Percentiles rank a stretch among this genome's conserved stretches.
Evolutionary conservation across 176 grass and related monocot genomes (phyloP).

Genomic region (Pharus latifolius): DNA sequence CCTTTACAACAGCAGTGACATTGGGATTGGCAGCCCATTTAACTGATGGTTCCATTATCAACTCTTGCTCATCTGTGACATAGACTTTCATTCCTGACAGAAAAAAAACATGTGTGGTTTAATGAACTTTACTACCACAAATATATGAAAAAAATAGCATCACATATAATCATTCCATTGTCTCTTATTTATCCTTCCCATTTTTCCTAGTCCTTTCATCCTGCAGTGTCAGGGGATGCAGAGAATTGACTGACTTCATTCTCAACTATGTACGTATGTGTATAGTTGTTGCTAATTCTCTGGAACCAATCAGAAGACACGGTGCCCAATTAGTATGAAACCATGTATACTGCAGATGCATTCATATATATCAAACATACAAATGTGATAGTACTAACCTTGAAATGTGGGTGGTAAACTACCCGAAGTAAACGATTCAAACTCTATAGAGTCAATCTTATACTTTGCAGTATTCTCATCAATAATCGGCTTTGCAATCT

Average conservation of each 20-base stretch:
- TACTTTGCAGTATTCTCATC: constrained; percentile 67
- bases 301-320: background rate
- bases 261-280: background rate
- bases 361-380: background rate
- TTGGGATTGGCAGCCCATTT: constrained; percentile 99
- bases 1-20: constrained; percentile 61
- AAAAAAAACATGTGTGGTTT: background rate
- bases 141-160: background rate
- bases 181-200: background rate
- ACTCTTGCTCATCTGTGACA: constrained; percentile 77
- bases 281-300: background rate
- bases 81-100: constrained; percentile 95
- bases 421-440: constrained; percentile 85
- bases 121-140: background rate
- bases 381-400: constrained; percentile 32
- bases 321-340: too few relatives aligned
- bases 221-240: background rate
- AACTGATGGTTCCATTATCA: constrained; percentile 93
- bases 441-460: constrained; percentile 85
- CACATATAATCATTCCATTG: background rate
- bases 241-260: background rate
- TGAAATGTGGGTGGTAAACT: constrained; percentile 90
- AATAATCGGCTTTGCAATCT: constrained; percentile 86
- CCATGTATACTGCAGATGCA: constrained; percentile 3
- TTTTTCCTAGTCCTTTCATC: too few relatives aligned